These are phyloP conservation scores for Claviceps digitariae DNA, from an alignment of 2,329 filamentous ascomycete genomes.

Conservation along the genomic window DNA sequence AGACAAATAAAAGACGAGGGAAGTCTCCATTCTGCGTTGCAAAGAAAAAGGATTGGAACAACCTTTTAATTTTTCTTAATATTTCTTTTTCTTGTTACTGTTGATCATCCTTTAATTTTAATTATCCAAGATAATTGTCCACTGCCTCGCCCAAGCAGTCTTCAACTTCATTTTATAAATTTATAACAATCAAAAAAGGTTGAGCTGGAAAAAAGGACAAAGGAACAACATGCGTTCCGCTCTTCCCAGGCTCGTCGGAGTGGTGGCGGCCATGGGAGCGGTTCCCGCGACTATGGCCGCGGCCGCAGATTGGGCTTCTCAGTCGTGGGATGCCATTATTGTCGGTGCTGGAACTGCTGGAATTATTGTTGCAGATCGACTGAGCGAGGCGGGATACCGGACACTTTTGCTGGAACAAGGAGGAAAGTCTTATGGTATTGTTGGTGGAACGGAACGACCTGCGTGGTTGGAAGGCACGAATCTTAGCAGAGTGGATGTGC, in stretches of 20 bases:
- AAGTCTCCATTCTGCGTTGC: too few relatives aligned
- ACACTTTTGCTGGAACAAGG: conserved; percentile 39
- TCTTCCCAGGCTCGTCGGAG: neutral
- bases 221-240: neutral
- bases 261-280: neutral
- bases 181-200: too few relatives aligned
- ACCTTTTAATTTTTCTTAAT: too few relatives aligned
- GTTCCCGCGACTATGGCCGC: neutral
- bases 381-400: conserved; percentile 37
- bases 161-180: neutral
- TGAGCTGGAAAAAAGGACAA: too few relatives aligned
- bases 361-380: conserved; percentile 35
- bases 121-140: too few relatives aligned
- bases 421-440: conserved; percentile 34
- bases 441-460: conserved; percentile 32
- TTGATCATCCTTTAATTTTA: too few relatives aligned
- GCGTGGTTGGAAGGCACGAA: conserved; percentile 32
- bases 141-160: too few relatives aligned
- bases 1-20: too few relatives aligned
- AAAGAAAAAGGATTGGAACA: too few relatives aligned
- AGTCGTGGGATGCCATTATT: conserved; percentile 21
- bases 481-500: conserved; percentile 38
- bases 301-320: conserved; percentile 6
- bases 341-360: conserved; percentile 38
- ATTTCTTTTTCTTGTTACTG: too few relatives aligned